phyloP scores from a whole-genome alignment of 2,329 filamentous ascomycete species.

The Aureobasidium sp. region DNA sequence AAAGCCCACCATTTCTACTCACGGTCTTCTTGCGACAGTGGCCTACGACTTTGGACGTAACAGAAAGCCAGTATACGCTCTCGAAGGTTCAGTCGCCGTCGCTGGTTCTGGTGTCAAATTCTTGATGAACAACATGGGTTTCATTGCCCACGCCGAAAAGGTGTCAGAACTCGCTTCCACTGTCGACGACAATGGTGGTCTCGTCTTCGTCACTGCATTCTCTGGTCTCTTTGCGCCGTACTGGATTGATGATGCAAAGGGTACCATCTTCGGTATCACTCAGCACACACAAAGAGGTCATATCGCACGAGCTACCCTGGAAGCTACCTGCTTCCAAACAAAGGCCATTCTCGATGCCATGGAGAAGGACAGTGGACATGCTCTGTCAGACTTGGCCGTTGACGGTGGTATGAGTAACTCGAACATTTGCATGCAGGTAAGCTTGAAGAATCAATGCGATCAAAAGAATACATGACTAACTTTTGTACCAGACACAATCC shows the following conservation, averaged over 20 bases:
- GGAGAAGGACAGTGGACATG: conserved; percentile 71
- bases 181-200: conserved; percentile 66
- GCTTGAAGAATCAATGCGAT: conserved; percentile 17
- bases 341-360: conserved; percentile 85
- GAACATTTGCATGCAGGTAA: conserved; percentile 72
- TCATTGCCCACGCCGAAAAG: conserved; percentile 52
- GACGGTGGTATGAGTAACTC: conserved; percentile 83
- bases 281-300: conserved; percentile 75
- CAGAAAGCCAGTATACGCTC: conserved; percentile 63
- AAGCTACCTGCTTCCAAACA: conserved; percentile 83
- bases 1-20: conserved; percentile 70
- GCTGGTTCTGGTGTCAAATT: conserved; percentile 76
- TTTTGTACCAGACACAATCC: conserved; percentile 54
- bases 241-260: conserved; percentile 83
- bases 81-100: conserved; percentile 78
- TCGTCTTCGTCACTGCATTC: conserved; percentile 76
- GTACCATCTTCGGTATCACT: conserved; percentile 72
- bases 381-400: conserved; percentile 64
- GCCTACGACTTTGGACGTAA: conserved; percentile 64
- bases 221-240: conserved; percentile 81
- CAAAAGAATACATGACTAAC: not conserved
- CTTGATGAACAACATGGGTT: conserved; percentile 54
- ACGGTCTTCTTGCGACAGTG: conserved; percentile 73
- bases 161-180: conserved; percentile 52
- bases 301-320: conserved; percentile 75